These are phyloP conservation scores for Eucalyptus dawsonii DNA, from an alignment of 345 rosid species.

Conservation along the genomic window DNA sequence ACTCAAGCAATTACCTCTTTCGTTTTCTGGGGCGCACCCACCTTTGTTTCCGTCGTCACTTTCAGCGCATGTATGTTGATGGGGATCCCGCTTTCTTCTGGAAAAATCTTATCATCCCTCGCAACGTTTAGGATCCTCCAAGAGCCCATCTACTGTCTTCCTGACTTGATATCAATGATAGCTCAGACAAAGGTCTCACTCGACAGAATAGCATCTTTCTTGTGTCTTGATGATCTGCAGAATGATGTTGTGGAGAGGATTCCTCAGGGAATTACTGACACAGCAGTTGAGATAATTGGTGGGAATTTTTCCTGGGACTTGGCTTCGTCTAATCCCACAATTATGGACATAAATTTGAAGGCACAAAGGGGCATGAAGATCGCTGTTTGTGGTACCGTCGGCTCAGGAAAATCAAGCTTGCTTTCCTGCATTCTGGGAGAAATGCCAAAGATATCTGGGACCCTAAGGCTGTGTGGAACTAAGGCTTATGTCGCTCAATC, in stretches of 20 bases:
- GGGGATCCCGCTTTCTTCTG: constrained; percentile 54
- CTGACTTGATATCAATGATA: constrained; percentile 48
- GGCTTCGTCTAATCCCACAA: constrained; percentile 21
- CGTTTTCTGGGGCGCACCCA: too few species aligned
- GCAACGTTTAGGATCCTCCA: constrained; percentile 63
- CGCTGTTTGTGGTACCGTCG: constrained; percentile 72
- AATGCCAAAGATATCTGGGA: constrained; percentile 53
- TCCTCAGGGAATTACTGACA: constrained; percentile 29
- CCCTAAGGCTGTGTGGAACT: constrained; percentile 44
- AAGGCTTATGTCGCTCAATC: constrained; percentile 78
- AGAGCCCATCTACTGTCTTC: constrained; percentile 46
- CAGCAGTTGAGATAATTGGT: constrained; percentile 30
- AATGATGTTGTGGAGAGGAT: constrained; percentile 32
- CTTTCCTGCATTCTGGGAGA: constrained; percentile 67
- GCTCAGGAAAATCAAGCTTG: constrained; percentile 75
- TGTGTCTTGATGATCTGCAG: constrained; percentile 39
- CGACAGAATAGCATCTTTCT: constrained; percentile 50
- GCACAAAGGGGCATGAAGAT: constrained; percentile 49
- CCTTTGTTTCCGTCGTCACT: constrained; percentile 31
- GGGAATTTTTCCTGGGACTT: constrained; percentile 56
- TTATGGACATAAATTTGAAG: constrained; percentile 38
- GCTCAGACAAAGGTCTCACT: constrained; percentile 65
- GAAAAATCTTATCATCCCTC: constrained; percentile 63
- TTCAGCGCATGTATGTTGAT: constrained; percentile 48
- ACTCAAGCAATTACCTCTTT: too few species aligned